phyloP scores from a whole-genome alignment of 169 alveolate species.

The Plasmodium gonderi region DNA sequence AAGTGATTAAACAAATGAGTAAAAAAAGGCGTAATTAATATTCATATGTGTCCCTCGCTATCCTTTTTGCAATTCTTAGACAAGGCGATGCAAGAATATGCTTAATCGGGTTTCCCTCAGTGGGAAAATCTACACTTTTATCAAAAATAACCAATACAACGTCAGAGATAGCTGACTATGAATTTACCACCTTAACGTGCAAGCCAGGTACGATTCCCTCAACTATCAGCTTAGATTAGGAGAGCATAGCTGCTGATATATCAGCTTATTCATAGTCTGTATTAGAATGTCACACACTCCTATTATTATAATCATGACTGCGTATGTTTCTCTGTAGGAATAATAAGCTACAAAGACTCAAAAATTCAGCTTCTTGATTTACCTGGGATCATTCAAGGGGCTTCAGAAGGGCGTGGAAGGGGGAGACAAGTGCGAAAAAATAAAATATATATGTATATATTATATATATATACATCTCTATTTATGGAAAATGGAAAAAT shows the following conservation, averaged over 20 bases:
- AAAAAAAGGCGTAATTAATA: no score
- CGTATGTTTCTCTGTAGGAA: conserved; percentile 21
- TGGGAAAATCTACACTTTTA: conserved; percentile 98
- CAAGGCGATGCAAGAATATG: conserved; percentile 99
- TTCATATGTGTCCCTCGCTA: background rate
- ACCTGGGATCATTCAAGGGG: conserved; percentile 97
- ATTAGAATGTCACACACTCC: background rate
- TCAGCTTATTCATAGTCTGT: background rate
- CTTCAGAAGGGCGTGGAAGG: conserved; percentile 99
- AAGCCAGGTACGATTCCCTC: conserved; percentile 93
- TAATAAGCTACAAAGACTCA: conserved; percentile 93
- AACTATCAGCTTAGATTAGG: background rate
- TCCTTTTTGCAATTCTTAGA: conserved; percentile 24
- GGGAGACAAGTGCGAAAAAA: conserved; percentile 93
- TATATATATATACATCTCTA: background rate
- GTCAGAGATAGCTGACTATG: conserved; percentile 99
- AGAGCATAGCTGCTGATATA: background rate
- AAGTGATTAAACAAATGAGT: no score
- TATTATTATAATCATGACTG: background rate
- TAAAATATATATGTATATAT: background rate
- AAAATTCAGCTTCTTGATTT: conserved; percentile 96
- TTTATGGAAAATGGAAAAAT: background rate
- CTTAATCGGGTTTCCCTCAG: conserved; percentile 99
- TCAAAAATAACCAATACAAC: conserved; percentile 96
- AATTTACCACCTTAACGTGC: conserved; percentile 99